Base-by-base conservation (phyloP, 768 basidiomycete species). In the Mycena kentingensis region DNA sequence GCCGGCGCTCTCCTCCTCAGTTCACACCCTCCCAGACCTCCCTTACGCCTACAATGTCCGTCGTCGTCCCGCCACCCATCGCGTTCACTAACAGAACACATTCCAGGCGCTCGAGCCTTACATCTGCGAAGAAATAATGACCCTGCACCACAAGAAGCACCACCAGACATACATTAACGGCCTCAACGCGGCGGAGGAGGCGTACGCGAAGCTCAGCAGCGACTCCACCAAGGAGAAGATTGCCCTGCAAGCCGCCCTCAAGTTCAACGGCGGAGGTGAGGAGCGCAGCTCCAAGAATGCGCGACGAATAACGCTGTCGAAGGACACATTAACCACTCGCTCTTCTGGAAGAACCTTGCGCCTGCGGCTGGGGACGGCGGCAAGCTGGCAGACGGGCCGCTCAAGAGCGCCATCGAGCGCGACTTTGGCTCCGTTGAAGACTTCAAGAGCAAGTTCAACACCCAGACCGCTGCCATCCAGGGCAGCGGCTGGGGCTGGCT, bases 401-500 rank as follows among this genome's bases (percentile, higher is more conserved):
- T 98, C 48, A 89, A 90, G 70, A 73, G 82, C 37, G 88, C 89
- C 8, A 77, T 96, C 59, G 77, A 85, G 59, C 75, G 80, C 37
- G 87, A 90, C 62, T 99, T 98, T 65, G 94, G 95, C 12, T 87
- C 87, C 3, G 73, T 98, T 46, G 93, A 94, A 13, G 82, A 72
- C 21, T 85, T 98, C 68, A 94, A 96, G 78, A 87, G 84, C 62
- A 77, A 80, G 57, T 82, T 98, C 70, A 98, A 96, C 71, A 73
- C 93, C 22, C 80, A 80, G 57, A 96, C 96, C 21, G 93, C 88
- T 27, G 93, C 80, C 46, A 88, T 99, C 49, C 97, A 99, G 72
- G 97, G 97, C 24, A 93, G 90, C 60, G 97, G 97, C 2, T 99
- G 97, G 97, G 96, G 95, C 38, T 99, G 97, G 97, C 80, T 99